phyloP scores from a whole-genome alignment of 495 filamentous ascomycete species.

The Mycothermus thermophilus region DNA sequence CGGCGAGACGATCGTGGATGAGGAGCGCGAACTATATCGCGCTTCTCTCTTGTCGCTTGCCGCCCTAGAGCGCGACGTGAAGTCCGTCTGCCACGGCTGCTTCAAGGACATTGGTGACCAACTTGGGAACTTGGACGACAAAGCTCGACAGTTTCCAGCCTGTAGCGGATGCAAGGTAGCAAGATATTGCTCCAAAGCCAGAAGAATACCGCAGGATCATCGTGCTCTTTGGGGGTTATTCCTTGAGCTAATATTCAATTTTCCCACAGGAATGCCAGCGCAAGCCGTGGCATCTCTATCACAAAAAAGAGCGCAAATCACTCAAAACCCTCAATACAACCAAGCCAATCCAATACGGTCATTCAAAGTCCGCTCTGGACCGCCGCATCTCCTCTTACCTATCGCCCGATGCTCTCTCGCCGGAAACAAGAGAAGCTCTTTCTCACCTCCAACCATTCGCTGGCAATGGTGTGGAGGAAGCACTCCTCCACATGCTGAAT shows the following conservation, averaged over 20 bases:
- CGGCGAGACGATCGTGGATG: background rate
- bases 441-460: too few species aligned
- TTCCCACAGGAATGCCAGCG: slow-evolving; percentile 11
- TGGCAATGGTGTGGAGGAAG: too few species aligned
- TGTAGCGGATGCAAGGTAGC: slow-evolving; percentile 50
- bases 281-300: slow-evolving; percentile 10
- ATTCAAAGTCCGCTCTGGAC: too few species aligned
- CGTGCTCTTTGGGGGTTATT: too few species aligned
- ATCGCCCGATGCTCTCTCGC: too few species aligned
- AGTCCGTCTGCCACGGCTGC: slow-evolving; percentile 11
- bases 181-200: slow-evolving; percentile 56
- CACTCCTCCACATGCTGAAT: too few species aligned
- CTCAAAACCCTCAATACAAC: slow-evolving; percentile 6
- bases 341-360: too few species aligned
- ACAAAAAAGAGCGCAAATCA: slow-evolving; percentile 16
- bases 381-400: too few species aligned
- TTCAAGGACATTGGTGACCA: slow-evolving; percentile 2
- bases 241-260: background rate
- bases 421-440: too few species aligned
- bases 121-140: background rate
- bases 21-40: slow-evolving; percentile 14
- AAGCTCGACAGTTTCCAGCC: slow-evolving; percentile 24
- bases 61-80: slow-evolving; percentile 1
- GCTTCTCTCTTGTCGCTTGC: slow-evolving; percentile 6
- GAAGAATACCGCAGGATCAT: too few species aligned